Evolutionary conservation across 768 basidiomycete genomes (phyloP).

Genomic region (Hygrophorus pudorinus): DNA sequence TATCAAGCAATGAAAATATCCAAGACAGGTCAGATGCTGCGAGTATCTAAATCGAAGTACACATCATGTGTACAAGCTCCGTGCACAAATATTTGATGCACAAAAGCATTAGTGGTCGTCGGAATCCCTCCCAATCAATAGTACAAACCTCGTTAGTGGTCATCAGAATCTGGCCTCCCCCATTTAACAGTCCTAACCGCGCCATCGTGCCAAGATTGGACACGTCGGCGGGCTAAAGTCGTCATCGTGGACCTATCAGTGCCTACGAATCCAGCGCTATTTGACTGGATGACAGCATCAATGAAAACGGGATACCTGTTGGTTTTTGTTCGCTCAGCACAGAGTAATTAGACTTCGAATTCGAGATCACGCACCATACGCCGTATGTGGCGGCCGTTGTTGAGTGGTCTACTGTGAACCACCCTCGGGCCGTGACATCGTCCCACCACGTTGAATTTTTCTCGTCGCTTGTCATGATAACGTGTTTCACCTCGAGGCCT

Average conservation of each 20-base stretch:
- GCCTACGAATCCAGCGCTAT: slow-evolving; percentile 59
- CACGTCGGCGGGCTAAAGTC: slow-evolving; percentile 52
- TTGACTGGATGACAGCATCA: slow-evolving; percentile 63
- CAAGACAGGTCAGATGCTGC: too few relatives aligned
- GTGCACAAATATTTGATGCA: background rate
- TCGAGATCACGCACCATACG: slow-evolving; percentile 31
- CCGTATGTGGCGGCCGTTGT: slow-evolving; percentile 36
- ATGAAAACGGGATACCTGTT: slow-evolving; percentile 63
- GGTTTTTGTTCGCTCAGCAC: slow-evolving; percentile 2
- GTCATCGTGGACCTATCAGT: slow-evolving; percentile 68
- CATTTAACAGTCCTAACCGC: slow-evolving; percentile 42
- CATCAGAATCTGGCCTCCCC: slow-evolving; percentile 47
- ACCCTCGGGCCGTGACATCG: slow-evolving; percentile 38
- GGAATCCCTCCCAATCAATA: background rate
- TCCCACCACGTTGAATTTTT: slow-evolving; percentile 46
- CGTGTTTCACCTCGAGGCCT: slow-evolving; percentile 36
- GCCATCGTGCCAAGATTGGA: slow-evolving; percentile 57
- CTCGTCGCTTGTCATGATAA: slow-evolving; percentile 62
- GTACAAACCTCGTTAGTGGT: slow-evolving; percentile 26
- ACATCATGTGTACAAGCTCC: too few relatives aligned
- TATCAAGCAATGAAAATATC: too few relatives aligned
- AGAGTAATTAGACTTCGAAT: background rate
- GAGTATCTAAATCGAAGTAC: too few relatives aligned
- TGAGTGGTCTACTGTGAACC: slow-evolving; percentile 42
- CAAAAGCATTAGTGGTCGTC: background rate